Percentiles rank a stretch among this genome's conserved stretches.
Evolutionary conservation across 208 protist species (phyloP).

Genomic region (Acanthamoeba castellanii): DNA sequence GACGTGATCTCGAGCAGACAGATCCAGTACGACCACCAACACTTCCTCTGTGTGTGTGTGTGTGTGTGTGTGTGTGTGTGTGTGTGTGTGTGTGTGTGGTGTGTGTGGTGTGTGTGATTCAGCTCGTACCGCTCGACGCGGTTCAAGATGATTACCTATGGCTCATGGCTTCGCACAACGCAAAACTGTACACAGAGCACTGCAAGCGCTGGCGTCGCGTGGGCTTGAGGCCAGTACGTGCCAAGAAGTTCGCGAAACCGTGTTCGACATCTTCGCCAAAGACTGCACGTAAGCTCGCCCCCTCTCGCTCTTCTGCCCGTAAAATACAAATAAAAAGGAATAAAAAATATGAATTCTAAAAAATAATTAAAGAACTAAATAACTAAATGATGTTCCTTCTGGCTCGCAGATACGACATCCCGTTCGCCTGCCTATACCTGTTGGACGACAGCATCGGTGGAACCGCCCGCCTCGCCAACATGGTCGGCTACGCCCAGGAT

Average conservation of each 20-base stretch:
- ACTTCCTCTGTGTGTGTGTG: no score
- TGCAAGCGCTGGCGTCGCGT: constrained; percentile 16
- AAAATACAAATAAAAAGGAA: no score
- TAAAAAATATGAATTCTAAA: no score
- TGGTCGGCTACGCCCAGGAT: constrained; percentile 9
- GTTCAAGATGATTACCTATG: neutral
- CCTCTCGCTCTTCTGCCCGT: no score
- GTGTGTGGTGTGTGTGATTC: no score
- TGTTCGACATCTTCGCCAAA: neutral
- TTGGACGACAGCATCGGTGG: neutral
- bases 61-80: no score
- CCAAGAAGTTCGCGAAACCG: neutral
- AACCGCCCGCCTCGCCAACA: neutral
- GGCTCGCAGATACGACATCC: constrained; percentile 24
- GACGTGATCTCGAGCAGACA: neutral
- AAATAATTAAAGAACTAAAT: no score
- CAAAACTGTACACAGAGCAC: neutral
- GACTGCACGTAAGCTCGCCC: neutral
- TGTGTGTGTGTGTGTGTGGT: no score
- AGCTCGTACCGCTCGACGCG: no score
- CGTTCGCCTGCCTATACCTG: constrained; percentile 57
- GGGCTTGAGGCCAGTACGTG: neutral
- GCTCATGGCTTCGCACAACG: neutral
- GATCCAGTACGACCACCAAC: neutral
- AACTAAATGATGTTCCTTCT: no score